Base-by-base conservation (phyloP, 2,329 filamentous ascomycete genomes). In the Pseudonectria buxi region DNA sequence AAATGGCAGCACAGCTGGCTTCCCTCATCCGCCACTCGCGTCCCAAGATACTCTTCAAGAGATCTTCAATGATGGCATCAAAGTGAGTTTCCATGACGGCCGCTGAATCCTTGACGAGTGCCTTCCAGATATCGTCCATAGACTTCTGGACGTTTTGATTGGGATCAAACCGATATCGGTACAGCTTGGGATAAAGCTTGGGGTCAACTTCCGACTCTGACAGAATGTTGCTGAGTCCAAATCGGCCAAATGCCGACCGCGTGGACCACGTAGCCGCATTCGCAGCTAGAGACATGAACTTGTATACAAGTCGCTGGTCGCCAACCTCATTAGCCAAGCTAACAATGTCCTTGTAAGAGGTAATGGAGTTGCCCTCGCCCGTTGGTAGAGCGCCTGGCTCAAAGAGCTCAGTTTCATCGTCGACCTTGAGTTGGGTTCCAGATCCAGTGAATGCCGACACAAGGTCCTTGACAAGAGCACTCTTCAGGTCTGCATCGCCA, bases 71-170 rank as follows among this genome's bases (percentile, higher is more conserved):
- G 50, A 98, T 96, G 7, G 78, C 77, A 45, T 94, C 83, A 54
- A 96, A 95, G 59, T 96, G 75, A 13, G 72, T 68, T 45, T 92
- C 81, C 28, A 96, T 76, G 1, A 84, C 85, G 1, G 74, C 71
- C 13, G 77, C 80, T 2, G 86, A 76, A 49, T 96, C 88, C 55
- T 94, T 94, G 35, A 96, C 88, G n/a, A 98, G 66, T 0, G 90
- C 83, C 51, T 85, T 89, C 92, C 92, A 98, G 46, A 98, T 96
- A 44, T 94, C 87, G 38, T 94, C 89, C 92, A 98, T 98, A 1
- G 90, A 95, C 31, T 81, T 75, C 56, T 90, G 86, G 10, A 96
- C 92, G 45, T 94, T 95, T 2, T 81, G 73, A 54, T 95, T 96
- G 0, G 92, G 92, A 58, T 98, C 92, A 43, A 96, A 96, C 32